A percentile compares a stretch with the other conserved stretches of the same genome.
phyloP scores from a whole-genome alignment of 2,329 filamentous ascomycete genomes.

The Coleophoma cylindrospora region DNA sequence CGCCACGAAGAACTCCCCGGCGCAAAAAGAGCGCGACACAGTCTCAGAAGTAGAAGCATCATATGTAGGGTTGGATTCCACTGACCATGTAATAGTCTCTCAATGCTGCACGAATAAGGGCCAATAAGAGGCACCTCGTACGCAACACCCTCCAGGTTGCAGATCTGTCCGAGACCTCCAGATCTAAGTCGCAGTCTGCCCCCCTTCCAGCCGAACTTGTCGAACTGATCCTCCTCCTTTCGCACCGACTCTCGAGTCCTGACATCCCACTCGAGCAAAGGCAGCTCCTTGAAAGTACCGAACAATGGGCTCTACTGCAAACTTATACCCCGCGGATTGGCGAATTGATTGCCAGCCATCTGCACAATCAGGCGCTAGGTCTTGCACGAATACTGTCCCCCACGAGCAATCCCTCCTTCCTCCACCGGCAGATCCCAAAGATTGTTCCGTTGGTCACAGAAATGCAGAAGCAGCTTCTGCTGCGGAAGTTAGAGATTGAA shows the following conservation, averaged over 20 bases:
- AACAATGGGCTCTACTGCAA: conserved; percentile 44
- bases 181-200: conserved; percentile 11
- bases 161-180: conserved; percentile 25
- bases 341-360: conserved; percentile 40
- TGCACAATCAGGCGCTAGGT: conserved; percentile 43
- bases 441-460: conserved; percentile 35
- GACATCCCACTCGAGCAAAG: conserved; percentile 31
- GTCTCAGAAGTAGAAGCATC: conserved; percentile 39
- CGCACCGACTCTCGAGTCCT: conserved; percentile 32
- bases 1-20: conserved; percentile 48
- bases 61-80: no score
- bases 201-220: conserved; percentile 39
- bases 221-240: conserved; percentile 51
- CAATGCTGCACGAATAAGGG: conserved; percentile 39
- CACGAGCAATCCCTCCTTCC: conserved; percentile 41
- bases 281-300: conserved; percentile 41
- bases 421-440: conserved; percentile 51
- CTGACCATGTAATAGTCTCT: conserved; percentile 38
- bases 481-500: conserved; percentile 33
- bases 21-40: conserved; percentile 42
- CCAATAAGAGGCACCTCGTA: conserved; percentile 47
- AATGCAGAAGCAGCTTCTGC: conserved; percentile 32
- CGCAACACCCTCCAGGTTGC: conserved; percentile 42
- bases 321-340: conserved; percentile 42
- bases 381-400: conserved; percentile 43